phyloP scores from a whole-genome alignment of 2,329 filamentous ascomycete species.

The Harringtonia lauricola region DNA sequence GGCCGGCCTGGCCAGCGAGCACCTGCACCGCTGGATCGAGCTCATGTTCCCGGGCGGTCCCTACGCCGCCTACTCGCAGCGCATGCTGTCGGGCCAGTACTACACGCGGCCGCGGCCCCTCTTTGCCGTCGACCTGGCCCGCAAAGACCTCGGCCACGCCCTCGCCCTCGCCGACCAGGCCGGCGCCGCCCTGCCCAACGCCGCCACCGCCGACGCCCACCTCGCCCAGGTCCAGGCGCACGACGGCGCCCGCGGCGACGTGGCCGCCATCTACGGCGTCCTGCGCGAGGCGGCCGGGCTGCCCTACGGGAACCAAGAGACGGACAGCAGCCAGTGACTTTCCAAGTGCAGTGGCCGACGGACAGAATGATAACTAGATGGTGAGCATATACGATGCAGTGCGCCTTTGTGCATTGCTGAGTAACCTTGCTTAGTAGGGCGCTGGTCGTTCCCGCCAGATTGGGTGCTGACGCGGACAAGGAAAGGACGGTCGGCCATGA shows the following conservation, averaged over 20 bases:
- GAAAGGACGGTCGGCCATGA: too few species aligned
- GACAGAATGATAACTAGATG: neutral
- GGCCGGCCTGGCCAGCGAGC: slow-evolving; percentile 58
- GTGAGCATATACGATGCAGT: too few species aligned
- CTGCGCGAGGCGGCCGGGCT: slow-evolving; percentile 65
- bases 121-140: slow-evolving; percentile 70
- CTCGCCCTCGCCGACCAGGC: slow-evolving; percentile 50
- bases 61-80: slow-evolving; percentile 61
- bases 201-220: slow-evolving; percentile 59
- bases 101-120: slow-evolving; percentile 66
- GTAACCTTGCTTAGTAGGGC: too few species aligned
- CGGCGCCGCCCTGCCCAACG: slow-evolving; percentile 51
- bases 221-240: slow-evolving; percentile 58
- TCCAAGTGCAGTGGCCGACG: too few species aligned
- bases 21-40: slow-evolving; percentile 61
- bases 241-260: slow-evolving; percentile 58
- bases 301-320: slow-evolving; percentile 54
- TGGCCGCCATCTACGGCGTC: slow-evolving; percentile 74
- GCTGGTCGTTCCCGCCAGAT: too few species aligned
- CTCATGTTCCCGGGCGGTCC: slow-evolving; percentile 66
- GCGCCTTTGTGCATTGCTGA: neutral
- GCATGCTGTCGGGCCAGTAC: slow-evolving; percentile 69
- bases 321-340: slow-evolving; percentile 1
- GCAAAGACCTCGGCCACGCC: slow-evolving; percentile 74
- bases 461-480: too few species aligned